Base-by-base conservation (phyloP, 2,329 filamentous ascomycete species). In the Monilinia aucupariae region DNA sequence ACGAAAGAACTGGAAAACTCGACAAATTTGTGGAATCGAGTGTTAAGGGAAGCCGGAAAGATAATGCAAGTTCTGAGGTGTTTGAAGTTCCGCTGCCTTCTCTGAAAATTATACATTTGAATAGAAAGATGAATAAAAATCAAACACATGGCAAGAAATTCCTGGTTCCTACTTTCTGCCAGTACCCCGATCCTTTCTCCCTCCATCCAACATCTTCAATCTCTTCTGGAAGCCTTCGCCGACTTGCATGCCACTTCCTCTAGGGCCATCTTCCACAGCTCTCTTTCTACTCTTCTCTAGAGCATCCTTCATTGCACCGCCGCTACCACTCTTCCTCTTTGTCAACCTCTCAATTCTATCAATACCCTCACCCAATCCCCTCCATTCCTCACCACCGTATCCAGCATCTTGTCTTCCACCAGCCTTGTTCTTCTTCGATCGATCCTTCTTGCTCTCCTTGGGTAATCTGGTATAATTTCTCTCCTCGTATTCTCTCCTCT, bases 341-440 rank as follows among this genome's bases (percentile, higher is more conserved):
- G 92, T 97, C 72, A 96, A 79, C 66, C 87, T 82, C 70, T 92
- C 88, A 75, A 97, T 96, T 51, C 93, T 83, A 76, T 96, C 91
- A 59, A 92, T 84, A 9, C 92, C 91, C 74, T 92, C 88, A 63
- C 90, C 91, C 51, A 99, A 79, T 32, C 89, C 87, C 67, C 88
- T 85, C 91, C 92, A 97, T 74, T 97, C 94, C 77, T 97, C 94
- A 59, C 94, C 94, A 66, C 93, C 93, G 77, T 90, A 97, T 76
- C 81, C 86, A 77, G 71, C 78, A 74, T 79, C 76, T 63, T 72
- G 56, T 54, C 58, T 73, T 50, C 74, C 76, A 3, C 75, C 78
- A 37, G 79, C 78, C 73, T 83, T 81, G 7, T 62, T 62, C 32
- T 62, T 62, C 74, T 83, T 85, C 78, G 89, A 88, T 54, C 85